phyloP scores from a whole-genome alignment of 345 rosid genomes.

The Syzygium grande region DNA sequence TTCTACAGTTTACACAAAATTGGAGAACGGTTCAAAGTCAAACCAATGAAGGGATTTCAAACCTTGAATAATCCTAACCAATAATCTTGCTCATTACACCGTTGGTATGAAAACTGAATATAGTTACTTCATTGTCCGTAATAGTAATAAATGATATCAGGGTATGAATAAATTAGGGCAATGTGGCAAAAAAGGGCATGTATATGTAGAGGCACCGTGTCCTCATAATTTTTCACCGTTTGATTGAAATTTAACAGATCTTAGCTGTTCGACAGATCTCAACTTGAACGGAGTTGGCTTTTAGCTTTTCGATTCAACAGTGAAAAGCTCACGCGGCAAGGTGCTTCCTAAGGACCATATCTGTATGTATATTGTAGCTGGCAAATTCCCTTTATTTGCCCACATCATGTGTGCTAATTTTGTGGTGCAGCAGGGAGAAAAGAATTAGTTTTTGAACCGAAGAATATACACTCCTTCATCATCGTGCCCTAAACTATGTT shows the following conservation, averaged over 20 bases:
- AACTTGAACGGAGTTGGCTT: not conserved
- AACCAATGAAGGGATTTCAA: not conserved
- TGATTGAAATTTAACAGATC: not conserved
- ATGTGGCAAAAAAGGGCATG: not conserved
- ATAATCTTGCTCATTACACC: not conserved
- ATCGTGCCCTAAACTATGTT: not conserved
- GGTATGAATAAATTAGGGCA: not conserved
- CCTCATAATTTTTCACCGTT: not conserved
- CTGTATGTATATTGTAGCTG: not conserved
- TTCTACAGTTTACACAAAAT: not conserved
- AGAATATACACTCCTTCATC: not conserved
- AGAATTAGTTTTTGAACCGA: not conserved
- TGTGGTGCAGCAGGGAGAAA: not conserved
- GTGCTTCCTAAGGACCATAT: not conserved
- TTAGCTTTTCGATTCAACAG: not conserved
- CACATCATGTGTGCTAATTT: not conserved
- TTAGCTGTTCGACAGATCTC: not conserved
- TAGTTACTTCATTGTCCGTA: not conserved
- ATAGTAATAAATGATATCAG: not conserved
- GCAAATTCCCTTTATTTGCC: not conserved
- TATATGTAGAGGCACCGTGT: not conserved
- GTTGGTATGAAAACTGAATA: not conserved
- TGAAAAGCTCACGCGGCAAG: too few relatives aligned
- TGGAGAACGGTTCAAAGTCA: not conserved
- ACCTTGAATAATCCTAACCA: not conserved